Evolutionary conservation across 164 flowering plant genomes (phyloP).

Genomic region (Amborella trichopoda): DNA sequence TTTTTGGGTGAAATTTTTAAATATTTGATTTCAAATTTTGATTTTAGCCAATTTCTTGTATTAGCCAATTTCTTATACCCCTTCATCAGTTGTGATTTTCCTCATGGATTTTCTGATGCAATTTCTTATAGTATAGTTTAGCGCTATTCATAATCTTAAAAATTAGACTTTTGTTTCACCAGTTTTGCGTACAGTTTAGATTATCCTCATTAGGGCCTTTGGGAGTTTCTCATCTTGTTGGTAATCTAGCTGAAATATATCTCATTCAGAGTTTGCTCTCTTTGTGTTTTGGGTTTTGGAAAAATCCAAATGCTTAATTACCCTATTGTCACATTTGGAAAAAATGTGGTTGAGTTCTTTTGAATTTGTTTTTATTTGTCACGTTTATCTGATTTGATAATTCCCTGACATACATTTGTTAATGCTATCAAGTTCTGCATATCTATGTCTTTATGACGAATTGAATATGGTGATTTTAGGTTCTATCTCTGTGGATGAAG

Average conservation of each 20-base stretch:
- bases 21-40: too few relatives aligned
- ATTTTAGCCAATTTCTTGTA: background rate
- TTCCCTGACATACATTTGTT: background rate
- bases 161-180: too few relatives aligned
- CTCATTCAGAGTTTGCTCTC: too few relatives aligned
- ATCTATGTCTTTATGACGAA: background rate
- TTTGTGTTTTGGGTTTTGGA: background rate
- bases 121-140: background rate
- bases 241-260: too few relatives aligned
- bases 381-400: background rate
- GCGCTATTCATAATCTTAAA: too few relatives aligned
- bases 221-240: too few relatives aligned
- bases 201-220: too few relatives aligned
- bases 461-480: constrained; percentile 33
- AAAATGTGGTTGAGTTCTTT: background rate
- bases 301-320: background rate
- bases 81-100: background rate
- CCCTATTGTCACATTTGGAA: background rate
- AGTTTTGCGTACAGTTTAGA: too few relatives aligned
- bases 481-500: constrained; percentile 67
- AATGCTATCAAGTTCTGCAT: too few relatives aligned
- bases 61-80: background rate
- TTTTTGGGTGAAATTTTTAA: too few relatives aligned
- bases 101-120: background rate
- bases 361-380: background rate